Base-by-base conservation (phyloP, 2,329 filamentous ascomycete species). In the Pseudogymnoascus sp. region DNA sequence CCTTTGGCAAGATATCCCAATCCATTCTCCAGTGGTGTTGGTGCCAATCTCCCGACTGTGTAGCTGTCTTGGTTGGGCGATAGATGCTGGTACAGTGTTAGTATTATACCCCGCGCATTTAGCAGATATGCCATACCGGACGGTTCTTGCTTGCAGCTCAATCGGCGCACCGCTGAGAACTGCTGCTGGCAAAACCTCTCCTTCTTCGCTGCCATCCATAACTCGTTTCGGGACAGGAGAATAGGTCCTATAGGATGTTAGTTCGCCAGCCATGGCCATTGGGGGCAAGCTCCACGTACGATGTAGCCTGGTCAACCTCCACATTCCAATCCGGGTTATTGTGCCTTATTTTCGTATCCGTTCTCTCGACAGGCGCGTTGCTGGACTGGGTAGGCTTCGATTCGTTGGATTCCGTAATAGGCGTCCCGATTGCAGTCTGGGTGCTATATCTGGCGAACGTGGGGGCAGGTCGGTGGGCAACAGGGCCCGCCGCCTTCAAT, bases 1-100 rank as follows among this genome's bases (percentile, higher is more conserved):
- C 95, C 80, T 96, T 97, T 71, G 83, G 79, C 34, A 98, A 83
- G 60, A 96, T 86, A 76, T 99, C 95, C 95, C 95, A 99, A 77
- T 99, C 95, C 92, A 99, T 96, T 61, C 93, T 89, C 95, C 95
- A 99, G 73, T 89, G 85, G 75, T 90, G 86, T 64, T 85, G 80
- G 74, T 90, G 87, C 90, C 91, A 96, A 71, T 86, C 85, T 68
- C 95, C 93, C 36, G 93, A 98, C 79, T 99, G 95, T 48, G 93
- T 97, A 37, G 95, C 93, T n/a, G 95, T 87, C 80, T 99, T 99
- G 65, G 90, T 75, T 61, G 92, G 92, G 72, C 89, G 87, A 82
- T 90, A 98, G 78, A 99, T 99, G 73, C 93, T 98, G 73, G 65
- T 36, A 31, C 16, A 39, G 63, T 41, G 72, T 69, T 69, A 67